Evolutionary conservation across 495 filamentous ascomycete genomes (phyloP), one percentile per base, ranked within the genome.

Genomic region (Tuber melanosporum): DNA sequence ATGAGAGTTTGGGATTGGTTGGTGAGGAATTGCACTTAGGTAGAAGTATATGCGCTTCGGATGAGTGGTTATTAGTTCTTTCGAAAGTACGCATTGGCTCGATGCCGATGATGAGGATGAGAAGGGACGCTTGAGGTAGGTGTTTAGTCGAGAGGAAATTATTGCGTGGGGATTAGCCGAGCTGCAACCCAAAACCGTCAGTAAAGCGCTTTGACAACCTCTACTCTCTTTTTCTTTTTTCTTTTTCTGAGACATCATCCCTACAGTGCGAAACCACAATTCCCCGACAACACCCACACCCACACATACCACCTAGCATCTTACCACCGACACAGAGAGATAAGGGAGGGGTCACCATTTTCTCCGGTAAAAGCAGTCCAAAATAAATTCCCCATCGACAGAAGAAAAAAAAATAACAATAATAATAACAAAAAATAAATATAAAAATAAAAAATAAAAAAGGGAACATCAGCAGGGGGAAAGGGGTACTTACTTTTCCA

Each of bases 41-140:
- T 93, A 98, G 84, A 94, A 99, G 85, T 97, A 99, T 73, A 97
- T 94, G 85, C 95, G 93, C 82, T 93, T 92, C 41, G 95, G 95
- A 82, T 98, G 95, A 52, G 95, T 91, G 44, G 92, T 90, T 82
- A 97, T 91, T 75, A 98, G 90, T 85, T 96, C 93, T 85, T 98
- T 99, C 57, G 91, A 92, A 71, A 98, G 84, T 7, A 97, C 94
- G 84, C 95, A 98, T 6, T 57, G 49, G 49, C 4, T 57, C 22
- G 49, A 57, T 57, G 49, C 49, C 49, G 92, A 93, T 66, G 42
- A 86, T 36, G 91, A 85, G 41, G 92, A 85, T 76, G 79, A 75
- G 73, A 73, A 79, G 62, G 76, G 76, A 76, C 95, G 92, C 86
- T 94, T 94, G 80, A 97, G 88, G 87, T 97, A 99, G 71, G 91